Conservation (phyloP, 192 early-diverging fungal species). For the Phlyctochytrium bullatum region DNA sequence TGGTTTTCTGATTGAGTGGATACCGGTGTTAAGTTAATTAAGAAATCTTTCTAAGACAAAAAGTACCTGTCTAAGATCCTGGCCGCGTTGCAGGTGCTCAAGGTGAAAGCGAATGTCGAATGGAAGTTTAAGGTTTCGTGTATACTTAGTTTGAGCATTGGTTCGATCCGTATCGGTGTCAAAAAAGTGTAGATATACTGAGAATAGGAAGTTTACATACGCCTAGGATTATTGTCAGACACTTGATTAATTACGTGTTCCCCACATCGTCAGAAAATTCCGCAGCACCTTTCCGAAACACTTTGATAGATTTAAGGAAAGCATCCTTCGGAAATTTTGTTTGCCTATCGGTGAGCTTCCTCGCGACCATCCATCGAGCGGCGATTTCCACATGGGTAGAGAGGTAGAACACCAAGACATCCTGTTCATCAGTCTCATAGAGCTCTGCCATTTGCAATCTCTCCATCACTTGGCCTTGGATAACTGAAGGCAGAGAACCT, state of each 20-base stretch:
- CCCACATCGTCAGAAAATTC: not conserved
- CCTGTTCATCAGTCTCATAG: not conserved
- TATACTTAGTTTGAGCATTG: not conserved
- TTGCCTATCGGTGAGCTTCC: not conserved
- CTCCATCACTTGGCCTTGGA: not conserved
- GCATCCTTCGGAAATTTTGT: not conserved
- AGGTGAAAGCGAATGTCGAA: not conserved
- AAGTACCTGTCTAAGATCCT: not conserved
- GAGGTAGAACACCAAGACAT: conserved; percentile 1
- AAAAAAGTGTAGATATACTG: not conserved
- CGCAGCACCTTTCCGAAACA: not conserved
- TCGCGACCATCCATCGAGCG: conserved; percentile 3
- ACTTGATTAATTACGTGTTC: not conserved
- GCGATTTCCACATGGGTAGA: conserved; percentile 15
- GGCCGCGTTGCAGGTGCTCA: not conserved
- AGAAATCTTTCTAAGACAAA: not conserved
- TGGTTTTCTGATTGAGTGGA: not conserved
- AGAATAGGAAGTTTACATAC: not conserved
- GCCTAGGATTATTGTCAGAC: too few relatives aligned
- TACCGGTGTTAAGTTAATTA: too few relatives aligned
- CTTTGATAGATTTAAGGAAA: not conserved
- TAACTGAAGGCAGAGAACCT: not conserved
- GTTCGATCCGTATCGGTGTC: not conserved
- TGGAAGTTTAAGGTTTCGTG: not conserved
- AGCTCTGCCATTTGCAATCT: not conserved